phyloP scores from a whole-genome alignment of 116 monocot species.

The Zostera marina region DNA sequence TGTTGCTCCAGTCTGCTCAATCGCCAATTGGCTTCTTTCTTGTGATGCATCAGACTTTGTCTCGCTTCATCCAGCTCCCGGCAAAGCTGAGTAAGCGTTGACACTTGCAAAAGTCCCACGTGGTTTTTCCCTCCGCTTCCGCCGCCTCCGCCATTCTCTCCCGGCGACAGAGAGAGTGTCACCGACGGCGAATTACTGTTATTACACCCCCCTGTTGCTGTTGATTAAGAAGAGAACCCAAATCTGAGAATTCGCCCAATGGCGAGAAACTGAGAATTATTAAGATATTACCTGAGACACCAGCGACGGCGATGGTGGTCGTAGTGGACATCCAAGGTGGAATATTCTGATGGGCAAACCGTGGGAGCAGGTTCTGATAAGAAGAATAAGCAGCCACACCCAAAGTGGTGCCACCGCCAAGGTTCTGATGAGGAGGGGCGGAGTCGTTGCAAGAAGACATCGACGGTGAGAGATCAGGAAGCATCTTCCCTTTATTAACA shows the following conservation, averaged over 20 bases:
- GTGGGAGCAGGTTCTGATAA: not conserved
- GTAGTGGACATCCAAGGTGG: slow-evolving; percentile 22
- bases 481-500: not conserved
- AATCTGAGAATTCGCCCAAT: not conserved
- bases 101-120: slow-evolving; percentile 2
- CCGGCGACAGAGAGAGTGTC: slow-evolving; percentile 5
- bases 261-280: too few species aligned
- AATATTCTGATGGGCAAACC: not conserved
- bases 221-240: not conserved
- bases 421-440: too few species aligned
- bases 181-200: slow-evolving; percentile 5
- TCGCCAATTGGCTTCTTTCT: slow-evolving; percentile 39
- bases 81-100: slow-evolving; percentile 19
- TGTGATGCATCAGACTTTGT: slow-evolving; percentile 26
- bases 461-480: slow-evolving; percentile 5
- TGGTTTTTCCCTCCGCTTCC: not conserved
- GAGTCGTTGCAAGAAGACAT: slow-evolving; percentile 3
- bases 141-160: not conserved
- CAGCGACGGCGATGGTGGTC: slow-evolving; percentile 1
- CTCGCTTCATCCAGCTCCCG: slow-evolving; percentile 34
- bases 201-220: not conserved
- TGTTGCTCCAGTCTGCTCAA: slow-evolving; percentile 39
- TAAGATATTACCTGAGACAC: not conserved
- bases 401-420: not conserved
- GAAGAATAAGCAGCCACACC: too few species aligned